Conservation (phyloP, 1,284 basidiomycete genomes). For the Leccinum pallidistipes region DNA sequence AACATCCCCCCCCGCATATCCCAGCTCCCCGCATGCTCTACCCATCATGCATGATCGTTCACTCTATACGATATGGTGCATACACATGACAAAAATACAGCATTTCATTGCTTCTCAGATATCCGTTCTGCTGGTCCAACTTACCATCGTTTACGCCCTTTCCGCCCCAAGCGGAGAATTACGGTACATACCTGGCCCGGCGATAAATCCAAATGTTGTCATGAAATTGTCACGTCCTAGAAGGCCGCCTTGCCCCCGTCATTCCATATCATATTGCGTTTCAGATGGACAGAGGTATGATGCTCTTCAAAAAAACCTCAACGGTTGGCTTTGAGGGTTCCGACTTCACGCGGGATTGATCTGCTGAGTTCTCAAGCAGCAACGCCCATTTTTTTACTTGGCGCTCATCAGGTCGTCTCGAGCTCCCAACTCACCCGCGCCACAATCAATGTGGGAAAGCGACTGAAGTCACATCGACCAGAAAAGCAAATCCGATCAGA, state of each 20-base stretch:
- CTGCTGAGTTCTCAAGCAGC: background rate
- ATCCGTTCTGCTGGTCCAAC: background rate
- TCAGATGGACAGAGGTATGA: background rate
- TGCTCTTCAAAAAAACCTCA: too few species aligned
- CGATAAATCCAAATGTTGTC: background rate
- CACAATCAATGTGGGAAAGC: too few species aligned
- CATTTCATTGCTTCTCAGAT: slow-evolving; percentile 18
- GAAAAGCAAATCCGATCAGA: too few species aligned
- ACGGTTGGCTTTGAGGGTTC: background rate
- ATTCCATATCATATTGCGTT: background rate
- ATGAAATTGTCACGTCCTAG: background rate
- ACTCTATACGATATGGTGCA: slow-evolving; percentile 43
- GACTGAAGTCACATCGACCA: background rate
- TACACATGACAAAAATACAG: slow-evolving; percentile 38
- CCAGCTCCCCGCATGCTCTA: slow-evolving; percentile 21
- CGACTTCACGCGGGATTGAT: too few species aligned
- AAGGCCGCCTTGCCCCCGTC: background rate
- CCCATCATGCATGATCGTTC: slow-evolving; percentile 31
- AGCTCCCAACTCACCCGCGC: too few species aligned
- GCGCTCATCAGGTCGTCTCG: too few species aligned
- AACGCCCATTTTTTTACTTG: background rate
- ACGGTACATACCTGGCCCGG: background rate
- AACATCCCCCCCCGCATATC: slow-evolving; percentile 20
- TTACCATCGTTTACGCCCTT: background rate
- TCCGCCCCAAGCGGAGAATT: background rate